Evolutionary conservation across 2,329 filamentous ascomycete species (phyloP).

Genomic region (Aspergillus vadensis): DNA sequence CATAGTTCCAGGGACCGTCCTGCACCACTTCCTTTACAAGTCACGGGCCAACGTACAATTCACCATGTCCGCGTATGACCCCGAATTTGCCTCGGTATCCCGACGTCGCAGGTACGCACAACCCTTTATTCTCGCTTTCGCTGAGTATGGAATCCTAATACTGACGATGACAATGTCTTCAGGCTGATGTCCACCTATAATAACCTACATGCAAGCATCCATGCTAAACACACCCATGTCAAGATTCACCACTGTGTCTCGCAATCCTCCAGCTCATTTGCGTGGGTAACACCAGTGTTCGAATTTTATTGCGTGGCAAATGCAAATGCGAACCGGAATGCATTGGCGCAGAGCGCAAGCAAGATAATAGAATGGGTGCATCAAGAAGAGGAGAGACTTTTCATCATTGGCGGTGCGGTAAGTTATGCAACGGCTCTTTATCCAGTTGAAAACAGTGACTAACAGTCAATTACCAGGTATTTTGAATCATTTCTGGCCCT

Average conservation of each 20-base stretch:
- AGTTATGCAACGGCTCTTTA: slow-evolving; percentile 18
- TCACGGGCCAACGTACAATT: slow-evolving; percentile 94
- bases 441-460: no score
- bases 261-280: slow-evolving; percentile 75
- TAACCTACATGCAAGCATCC: slow-evolving; percentile 79
- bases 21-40: slow-evolving; percentile 95
- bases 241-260: slow-evolving; percentile 82
- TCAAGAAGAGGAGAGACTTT: slow-evolving; percentile 87
- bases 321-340: slow-evolving; percentile 62
- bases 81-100: slow-evolving; percentile 64
- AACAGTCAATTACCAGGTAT: slow-evolving; percentile 6
- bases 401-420: slow-evolving; percentile 97
- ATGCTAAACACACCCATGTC: slow-evolving; percentile 78
- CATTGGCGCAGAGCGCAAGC: slow-evolving; percentile 82
- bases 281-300: slow-evolving; percentile 88
- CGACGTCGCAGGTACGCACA: slow-evolving; percentile 60
- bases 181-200: slow-evolving; percentile 82
- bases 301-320: slow-evolving; percentile 96
- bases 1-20: slow-evolving; percentile 74
- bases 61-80: slow-evolving; percentile 79
- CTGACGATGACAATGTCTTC: not conserved
- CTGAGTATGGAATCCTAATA: not conserved
- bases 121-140: no score
- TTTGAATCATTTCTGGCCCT: not conserved
- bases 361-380: slow-evolving; percentile 89